Percentiles rank a stretch among this genome's conserved stretches.
Evolutionary conservation across 768 basidiomycete species (phyloP).

Genomic region (Mycena filopes): DNA sequence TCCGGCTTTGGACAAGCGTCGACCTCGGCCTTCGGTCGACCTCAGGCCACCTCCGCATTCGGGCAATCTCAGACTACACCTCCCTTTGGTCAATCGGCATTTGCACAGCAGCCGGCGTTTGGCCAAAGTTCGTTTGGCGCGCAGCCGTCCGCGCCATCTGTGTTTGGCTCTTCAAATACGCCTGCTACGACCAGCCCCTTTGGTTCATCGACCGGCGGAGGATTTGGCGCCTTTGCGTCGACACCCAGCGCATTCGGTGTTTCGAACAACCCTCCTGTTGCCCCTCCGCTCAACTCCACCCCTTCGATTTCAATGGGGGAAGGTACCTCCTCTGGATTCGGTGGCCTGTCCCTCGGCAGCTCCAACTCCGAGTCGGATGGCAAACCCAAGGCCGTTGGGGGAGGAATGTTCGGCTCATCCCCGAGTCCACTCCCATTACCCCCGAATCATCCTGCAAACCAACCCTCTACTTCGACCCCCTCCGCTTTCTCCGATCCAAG

Average conservation of each 20-base stretch:
- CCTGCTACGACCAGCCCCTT: constrained; percentile 40
- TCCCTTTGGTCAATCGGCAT: constrained; percentile 50
- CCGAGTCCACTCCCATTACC: constrained; percentile 36
- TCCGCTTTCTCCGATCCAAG: constrained; percentile 24
- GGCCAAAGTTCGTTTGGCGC: constrained; percentile 45
- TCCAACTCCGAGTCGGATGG: constrained; percentile 34
- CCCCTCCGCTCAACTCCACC: constrained; percentile 30
- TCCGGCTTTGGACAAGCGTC: constrained; percentile 34
- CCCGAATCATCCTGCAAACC: constrained; percentile 38
- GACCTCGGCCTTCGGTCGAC: constrained; percentile 41
- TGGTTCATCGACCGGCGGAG: constrained; percentile 29
- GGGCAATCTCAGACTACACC: constrained; percentile 32
- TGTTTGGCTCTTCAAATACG: constrained; percentile 42
- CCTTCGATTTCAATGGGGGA: constrained; percentile 43
- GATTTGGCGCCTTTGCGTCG: constrained; percentile 44
- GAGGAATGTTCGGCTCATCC: constrained; percentile 44
- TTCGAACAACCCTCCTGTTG: constrained; percentile 22
- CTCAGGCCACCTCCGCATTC: constrained; percentile 33
- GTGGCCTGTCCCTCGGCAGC: constrained; percentile 44
- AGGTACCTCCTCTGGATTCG: constrained; percentile 43
- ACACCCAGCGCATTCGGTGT: constrained; percentile 45
- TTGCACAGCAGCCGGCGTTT: constrained; percentile 50
- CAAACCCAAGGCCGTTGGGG: constrained; percentile 33
- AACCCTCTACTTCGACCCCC: constrained; percentile 24
- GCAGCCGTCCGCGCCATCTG: constrained; percentile 49